Percentiles rank a stretch among this genome's conserved stretches.
phyloP scores from a whole-genome alignment of 176 grass and related monocot species.

The Carex pumila region DNA sequence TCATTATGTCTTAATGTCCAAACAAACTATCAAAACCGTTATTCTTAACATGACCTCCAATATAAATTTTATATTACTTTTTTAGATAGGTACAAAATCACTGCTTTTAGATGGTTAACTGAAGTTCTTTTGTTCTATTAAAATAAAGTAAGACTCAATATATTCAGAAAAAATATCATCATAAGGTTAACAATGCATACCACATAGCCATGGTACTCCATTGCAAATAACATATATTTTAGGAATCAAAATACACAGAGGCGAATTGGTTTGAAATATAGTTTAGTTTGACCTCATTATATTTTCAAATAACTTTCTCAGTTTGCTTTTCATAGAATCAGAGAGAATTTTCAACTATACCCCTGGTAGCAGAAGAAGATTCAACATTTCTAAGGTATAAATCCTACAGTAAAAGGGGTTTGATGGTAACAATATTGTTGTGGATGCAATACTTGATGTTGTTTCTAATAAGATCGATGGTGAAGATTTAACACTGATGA shows the following conservation, averaged over 20 bases:
- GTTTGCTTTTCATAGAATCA: slow-evolving; percentile 35
- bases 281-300: not conserved
- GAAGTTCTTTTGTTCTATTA: too few relatives aligned
- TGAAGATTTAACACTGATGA: slow-evolving; percentile 39
- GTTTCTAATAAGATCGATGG: slow-evolving; percentile 37
- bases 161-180: too few relatives aligned
- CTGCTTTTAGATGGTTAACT: too few relatives aligned
- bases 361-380: slow-evolving; percentile 59
- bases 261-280: not conserved
- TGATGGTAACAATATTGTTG: slow-evolving; percentile 19
- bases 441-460: slow-evolving; percentile 50
- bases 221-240: not conserved
- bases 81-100: too few relatives aligned
- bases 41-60: too few relatives aligned
- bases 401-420: not conserved
- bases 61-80: too few relatives aligned
- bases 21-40: too few relatives aligned
- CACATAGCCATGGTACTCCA: too few relatives aligned
- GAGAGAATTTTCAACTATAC: slow-evolving; percentile 61
- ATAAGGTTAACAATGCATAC: too few relatives aligned
- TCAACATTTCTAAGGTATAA: slow-evolving; percentile 42
- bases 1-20: too few relatives aligned
- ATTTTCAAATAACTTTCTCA: not conserved
- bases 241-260: not conserved
- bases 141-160: too few relatives aligned